These are phyloP conservation scores for Phytopythium cucurbitacearum DNA, from an alignment of 352 stramenopile species.

Conservation along the genomic window DNA sequence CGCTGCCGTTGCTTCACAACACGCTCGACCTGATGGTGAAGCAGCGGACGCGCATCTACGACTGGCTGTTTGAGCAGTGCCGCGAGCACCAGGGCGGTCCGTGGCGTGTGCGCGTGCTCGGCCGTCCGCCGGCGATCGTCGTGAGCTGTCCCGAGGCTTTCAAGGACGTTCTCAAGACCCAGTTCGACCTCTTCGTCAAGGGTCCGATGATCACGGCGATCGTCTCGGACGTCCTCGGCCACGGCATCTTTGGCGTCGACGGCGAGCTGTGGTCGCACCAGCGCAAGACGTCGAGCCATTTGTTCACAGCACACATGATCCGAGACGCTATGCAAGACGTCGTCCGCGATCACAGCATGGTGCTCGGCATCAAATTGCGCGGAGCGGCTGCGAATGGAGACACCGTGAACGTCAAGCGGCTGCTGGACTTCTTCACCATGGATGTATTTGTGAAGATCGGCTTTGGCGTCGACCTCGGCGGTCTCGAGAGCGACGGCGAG, in stretches of 20 bases:
- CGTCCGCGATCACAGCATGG: slow-evolving; percentile 32
- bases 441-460: slow-evolving; percentile 74
- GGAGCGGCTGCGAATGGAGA: slow-evolving; percentile 5
- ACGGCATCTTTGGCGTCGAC: slow-evolving; percentile 74
- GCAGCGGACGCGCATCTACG: slow-evolving; percentile 46
- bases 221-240: slow-evolving; percentile 60
- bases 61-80: slow-evolving; percentile 58
- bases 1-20: slow-evolving; percentile 49
- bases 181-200: slow-evolving; percentile 81
- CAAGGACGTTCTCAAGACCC: slow-evolving; percentile 54
- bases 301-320: slow-evolving; percentile 75
- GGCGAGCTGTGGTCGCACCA: slow-evolving; percentile 65
- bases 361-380: slow-evolving; percentile 29
- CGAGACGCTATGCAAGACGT: slow-evolving; percentile 45
- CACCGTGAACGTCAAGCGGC: slow-evolving; percentile 38
- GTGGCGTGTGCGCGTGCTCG: slow-evolving; percentile 36
- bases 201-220: slow-evolving; percentile 31
- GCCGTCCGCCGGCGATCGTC: slow-evolving; percentile 31
- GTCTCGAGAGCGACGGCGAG: slow-evolving; percentile 34
- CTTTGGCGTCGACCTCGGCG: slow-evolving; percentile 59
- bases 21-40: slow-evolving; percentile 41
- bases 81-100: slow-evolving; percentile 29
- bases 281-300: slow-evolving; percentile 84
- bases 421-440: slow-evolving; percentile 63
- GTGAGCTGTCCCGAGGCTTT: slow-evolving; percentile 37